Percentiles rank a stretch among this genome's conserved stretches.
These are phyloP conservation scores for Cinnamomum micranthum DNA, from an alignment of 164 flowering plant genomes.

Conservation along the genomic window DNA sequence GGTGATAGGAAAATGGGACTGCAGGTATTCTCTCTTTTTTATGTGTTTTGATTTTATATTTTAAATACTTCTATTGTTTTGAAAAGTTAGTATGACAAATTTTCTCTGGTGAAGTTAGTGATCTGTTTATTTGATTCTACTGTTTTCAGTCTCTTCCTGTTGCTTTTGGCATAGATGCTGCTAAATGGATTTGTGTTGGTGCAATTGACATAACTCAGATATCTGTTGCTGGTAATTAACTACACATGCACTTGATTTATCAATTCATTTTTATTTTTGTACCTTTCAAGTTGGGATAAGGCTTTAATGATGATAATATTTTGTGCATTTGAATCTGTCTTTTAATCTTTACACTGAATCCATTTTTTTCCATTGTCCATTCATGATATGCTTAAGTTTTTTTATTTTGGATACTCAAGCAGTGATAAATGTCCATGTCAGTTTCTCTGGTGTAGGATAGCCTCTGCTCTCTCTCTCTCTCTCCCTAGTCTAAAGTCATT, in stretches of 20 bases:
- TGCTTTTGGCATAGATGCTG: conserved; percentile 89
- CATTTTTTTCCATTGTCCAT: background rate
- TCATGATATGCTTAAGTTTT: background rate
- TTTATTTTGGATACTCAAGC: too few relatives aligned
- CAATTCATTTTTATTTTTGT: background rate
- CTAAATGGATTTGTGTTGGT: conserved; percentile 96
- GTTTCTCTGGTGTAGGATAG: too few relatives aligned
- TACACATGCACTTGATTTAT: too few relatives aligned
- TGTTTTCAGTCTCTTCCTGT: conserved; percentile 89
- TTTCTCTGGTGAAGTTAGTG: background rate
- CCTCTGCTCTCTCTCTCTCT: too few relatives aligned
- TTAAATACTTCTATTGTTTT: too few relatives aligned
- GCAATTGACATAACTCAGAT: conserved; percentile 89
- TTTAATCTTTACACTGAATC: too few relatives aligned
- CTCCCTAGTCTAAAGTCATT: too few relatives aligned
- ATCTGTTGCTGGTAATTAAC: conserved; percentile 65
- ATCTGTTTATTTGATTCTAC: background rate
- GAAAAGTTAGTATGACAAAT: background rate
- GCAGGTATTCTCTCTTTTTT: conserved; percentile 45
- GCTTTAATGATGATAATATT: too few relatives aligned
- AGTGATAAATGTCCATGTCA: too few relatives aligned
- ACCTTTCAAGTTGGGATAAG: background rate
- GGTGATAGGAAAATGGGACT: conserved; percentile 89
- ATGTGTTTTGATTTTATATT: background rate
- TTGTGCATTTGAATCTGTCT: too few relatives aligned